A percentile compares a stretch with the other conserved stretches of the same genome.
Evolutionary conservation across 441 rosid genomes (phyloP).

Genomic region (Syzygium malaccense): DNA sequence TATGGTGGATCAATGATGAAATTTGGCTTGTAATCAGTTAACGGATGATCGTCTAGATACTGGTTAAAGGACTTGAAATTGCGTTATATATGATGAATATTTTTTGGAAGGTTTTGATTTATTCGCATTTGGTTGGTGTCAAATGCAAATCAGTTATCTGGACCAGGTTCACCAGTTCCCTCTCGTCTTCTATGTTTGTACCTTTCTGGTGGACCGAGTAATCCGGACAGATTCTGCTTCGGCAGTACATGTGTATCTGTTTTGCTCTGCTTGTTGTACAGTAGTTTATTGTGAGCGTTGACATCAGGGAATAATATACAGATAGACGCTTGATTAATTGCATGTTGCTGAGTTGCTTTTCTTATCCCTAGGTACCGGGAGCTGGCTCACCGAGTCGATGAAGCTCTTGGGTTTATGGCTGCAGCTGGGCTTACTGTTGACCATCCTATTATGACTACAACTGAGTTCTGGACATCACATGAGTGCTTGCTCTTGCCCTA

Average conservation of each 20-base stretch:
- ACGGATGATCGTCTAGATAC: not conserved
- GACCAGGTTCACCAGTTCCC: not conserved
- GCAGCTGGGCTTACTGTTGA: conserved; percentile 94
- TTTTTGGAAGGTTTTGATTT: not conserved
- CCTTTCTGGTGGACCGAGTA: not conserved
- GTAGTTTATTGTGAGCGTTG: not conserved
- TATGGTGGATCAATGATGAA: not conserved
- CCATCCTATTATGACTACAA: conserved; percentile 88
- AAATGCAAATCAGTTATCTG: not conserved
- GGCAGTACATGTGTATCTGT: not conserved
- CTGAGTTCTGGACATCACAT: conserved; percentile 97
- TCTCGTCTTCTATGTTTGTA: not conserved
- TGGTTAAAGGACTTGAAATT: not conserved
- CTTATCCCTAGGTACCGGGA: conserved; percentile 66
- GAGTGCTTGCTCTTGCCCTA: conserved; percentile 94
- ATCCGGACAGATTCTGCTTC: not conserved
- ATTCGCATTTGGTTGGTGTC: not conserved
- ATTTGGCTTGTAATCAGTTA: not conserved
- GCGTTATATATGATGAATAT: not conserved
- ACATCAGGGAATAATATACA: not conserved
- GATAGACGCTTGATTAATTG: not conserved
- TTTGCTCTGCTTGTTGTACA: not conserved
- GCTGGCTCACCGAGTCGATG: conserved; percentile 85
- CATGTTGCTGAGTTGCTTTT: not conserved
- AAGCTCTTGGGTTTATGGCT: conserved; percentile 95